phyloP scores from a whole-genome alignment of 2,329 filamentous ascomycete species.

The Nothopassalora personata region DNA sequence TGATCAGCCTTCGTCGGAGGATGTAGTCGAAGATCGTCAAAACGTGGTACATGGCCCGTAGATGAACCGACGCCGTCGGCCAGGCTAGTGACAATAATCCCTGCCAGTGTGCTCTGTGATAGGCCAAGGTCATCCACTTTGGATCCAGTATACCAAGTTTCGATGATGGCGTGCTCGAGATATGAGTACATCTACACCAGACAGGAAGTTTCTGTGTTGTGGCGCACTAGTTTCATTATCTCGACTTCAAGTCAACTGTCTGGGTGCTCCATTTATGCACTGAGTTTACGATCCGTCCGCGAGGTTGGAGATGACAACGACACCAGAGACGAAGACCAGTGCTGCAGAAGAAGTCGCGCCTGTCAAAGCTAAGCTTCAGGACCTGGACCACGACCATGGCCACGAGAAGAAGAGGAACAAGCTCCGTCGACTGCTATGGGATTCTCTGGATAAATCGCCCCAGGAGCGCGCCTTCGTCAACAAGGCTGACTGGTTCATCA shows the following conservation, averaged over 20 bases:
- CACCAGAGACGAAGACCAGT: not conserved
- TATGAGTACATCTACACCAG: not conserved
- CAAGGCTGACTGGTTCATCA: constrained; percentile 6
- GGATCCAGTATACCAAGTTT: not conserved
- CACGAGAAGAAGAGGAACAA: not conserved
- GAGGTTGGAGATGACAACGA: not conserved
- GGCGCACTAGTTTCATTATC: not conserved
- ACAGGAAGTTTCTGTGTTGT: not conserved
- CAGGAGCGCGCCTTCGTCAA: constrained; percentile 5
- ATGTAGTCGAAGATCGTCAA: not conserved
- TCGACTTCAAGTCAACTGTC: not conserved
- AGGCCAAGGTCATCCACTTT: not conserved
- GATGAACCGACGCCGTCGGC: not conserved
- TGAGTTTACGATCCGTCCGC: not conserved
- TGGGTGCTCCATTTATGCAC: not conserved
- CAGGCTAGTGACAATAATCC: not conserved
- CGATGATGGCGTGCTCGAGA: not conserved
- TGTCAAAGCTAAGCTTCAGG: not conserved
- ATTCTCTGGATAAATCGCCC: constrained; percentile 2
- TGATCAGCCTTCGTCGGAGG: not conserved
- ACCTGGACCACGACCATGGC: not conserved
- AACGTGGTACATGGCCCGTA: not conserved
- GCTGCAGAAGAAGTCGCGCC: not conserved
- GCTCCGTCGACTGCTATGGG: constrained; percentile 2
- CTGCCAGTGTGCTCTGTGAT: not conserved